A percentile compares a stretch with the other conserved stretches of the same genome.
Evolutionary conservation across 805 yeast species (phyloP).

Genomic region (Starmera quercuum): DNA sequence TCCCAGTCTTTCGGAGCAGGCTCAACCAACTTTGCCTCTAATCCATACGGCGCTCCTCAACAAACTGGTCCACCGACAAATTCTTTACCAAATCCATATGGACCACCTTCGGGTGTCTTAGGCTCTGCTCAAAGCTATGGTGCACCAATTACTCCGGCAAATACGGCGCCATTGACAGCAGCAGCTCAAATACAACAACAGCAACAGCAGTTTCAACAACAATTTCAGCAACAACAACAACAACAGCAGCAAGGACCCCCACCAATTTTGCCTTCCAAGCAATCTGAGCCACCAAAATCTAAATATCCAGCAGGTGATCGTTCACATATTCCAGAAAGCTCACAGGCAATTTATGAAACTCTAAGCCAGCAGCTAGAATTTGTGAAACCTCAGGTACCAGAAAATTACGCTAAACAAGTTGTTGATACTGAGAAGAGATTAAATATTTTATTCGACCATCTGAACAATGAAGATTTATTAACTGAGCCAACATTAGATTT

Average conservation of each 20-base stretch:
- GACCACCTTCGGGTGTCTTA: conserved; percentile 14
- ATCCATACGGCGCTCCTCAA: conserved; percentile 7
- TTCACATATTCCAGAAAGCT: conserved; percentile 52
- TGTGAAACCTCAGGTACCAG: conserved; percentile 70
- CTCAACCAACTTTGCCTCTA: conserved; percentile 8
- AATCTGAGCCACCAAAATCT: conserved; percentile 10
- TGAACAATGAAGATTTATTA: conserved; percentile 65
- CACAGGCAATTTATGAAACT: conserved; percentile 49
- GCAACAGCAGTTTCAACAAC: conserved; percentile 13
- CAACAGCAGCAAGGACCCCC: conserved; percentile 7
- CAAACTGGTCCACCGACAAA: conserved; percentile 23
- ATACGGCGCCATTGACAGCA: conserved; percentile 8
- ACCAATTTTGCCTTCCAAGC: no score
- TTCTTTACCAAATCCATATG: conserved; percentile 30
- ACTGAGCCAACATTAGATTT: conserved; percentile 46
- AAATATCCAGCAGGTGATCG: conserved; percentile 59
- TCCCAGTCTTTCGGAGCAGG: conserved; percentile 6
- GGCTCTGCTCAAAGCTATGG: conserved; percentile 13
- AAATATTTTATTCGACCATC: conserved; percentile 64
- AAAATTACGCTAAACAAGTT: conserved; percentile 62
- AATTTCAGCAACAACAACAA: no score
- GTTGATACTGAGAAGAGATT: conserved; percentile 79
- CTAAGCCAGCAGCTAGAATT: conserved; percentile 48
- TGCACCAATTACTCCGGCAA: conserved; percentile 27
- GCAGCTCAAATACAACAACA: conserved; percentile 9